These are phyloP conservation scores for Diospyros kaki DNA, from an alignment of 148 eudicot species.

Conservation along the genomic window DNA sequence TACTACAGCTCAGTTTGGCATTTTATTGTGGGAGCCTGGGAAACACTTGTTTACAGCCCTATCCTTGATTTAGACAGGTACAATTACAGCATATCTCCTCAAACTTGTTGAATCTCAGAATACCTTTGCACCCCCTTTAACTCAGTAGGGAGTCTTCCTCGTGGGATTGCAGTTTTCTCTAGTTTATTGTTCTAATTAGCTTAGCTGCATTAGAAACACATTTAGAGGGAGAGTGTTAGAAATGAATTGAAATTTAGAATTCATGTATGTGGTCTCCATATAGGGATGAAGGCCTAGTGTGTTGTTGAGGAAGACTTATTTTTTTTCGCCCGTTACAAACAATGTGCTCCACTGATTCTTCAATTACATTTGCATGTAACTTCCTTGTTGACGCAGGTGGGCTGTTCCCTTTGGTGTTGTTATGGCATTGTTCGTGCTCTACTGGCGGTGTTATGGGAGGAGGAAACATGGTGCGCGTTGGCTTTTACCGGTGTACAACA, in stretches of 20 bases:
- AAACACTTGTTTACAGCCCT: conserved; percentile 87
- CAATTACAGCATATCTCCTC: background rate
- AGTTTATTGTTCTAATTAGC: background rate
- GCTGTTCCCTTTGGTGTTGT: conserved; percentile 65
- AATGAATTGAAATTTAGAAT: background rate
- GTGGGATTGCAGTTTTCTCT: background rate
- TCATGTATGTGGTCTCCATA: too few species aligned
- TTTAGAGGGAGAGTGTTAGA: background rate
- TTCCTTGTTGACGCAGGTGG: conserved; percentile 61
- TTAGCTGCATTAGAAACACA: background rate
- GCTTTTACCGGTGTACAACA: conserved; percentile 72
- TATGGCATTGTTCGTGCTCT: conserved; percentile 44
- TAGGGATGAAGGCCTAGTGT: too few species aligned
- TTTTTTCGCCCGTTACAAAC: background rate
- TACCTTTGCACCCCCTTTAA: background rate
- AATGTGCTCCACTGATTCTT: conserved; percentile 1
- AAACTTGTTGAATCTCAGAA: background rate
- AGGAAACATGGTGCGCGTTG: conserved; percentile 58
- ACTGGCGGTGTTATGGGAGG: conserved; percentile 91
- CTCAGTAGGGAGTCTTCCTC: background rate
- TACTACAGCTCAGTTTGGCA: conserved; percentile 97
- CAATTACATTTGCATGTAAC: conserved; percentile 1
- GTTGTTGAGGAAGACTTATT: too few species aligned
- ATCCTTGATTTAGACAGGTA: conserved; percentile 95
- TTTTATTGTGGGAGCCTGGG: conserved; percentile 81